Evolutionary conservation across 1,284 basidiomycete species (phyloP).

Genomic region (Hymenochaete sp.): DNA sequence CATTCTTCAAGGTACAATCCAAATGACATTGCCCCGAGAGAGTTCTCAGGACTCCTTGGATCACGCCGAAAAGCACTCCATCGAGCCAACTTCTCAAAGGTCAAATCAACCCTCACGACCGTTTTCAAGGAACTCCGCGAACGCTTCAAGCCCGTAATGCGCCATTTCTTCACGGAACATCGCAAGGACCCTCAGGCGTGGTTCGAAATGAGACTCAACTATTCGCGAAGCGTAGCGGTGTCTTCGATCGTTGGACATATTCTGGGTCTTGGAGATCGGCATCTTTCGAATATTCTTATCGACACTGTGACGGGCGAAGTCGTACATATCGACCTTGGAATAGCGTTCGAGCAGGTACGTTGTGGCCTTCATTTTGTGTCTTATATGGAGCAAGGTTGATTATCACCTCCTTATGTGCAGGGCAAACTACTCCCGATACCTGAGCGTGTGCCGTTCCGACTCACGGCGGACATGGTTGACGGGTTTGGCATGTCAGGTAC

Average conservation of each 20-base stretch:
- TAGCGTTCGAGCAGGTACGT: constrained; percentile 89
- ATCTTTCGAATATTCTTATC: constrained; percentile 87
- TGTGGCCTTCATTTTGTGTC: not conserved
- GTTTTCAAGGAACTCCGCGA: constrained; percentile 47
- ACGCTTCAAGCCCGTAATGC: constrained; percentile 79
- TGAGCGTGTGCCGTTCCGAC: constrained; percentile 89
- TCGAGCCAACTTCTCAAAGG: constrained; percentile 2
- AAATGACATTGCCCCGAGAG: constrained; percentile 24
- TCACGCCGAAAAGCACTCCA: constrained; percentile 19
- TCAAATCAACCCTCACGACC: constrained; percentile 32
- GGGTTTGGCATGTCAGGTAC: constrained; percentile 88
- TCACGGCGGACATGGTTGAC: constrained; percentile 91
- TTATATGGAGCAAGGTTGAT: not conserved
- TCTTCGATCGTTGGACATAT: constrained; percentile 93
- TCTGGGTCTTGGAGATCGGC: constrained; percentile 89
- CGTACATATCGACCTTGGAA: constrained; percentile 92
- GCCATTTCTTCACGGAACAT: constrained; percentile 88
- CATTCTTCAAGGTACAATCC: constrained; percentile 34
- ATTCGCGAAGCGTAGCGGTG: constrained; percentile 86
- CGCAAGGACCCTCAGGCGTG: constrained; percentile 84
- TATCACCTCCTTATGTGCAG: constrained; percentile 31
- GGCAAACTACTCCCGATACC: constrained; percentile 78
- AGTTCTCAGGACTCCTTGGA: constrained; percentile 26
- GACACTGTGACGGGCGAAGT: constrained; percentile 81
- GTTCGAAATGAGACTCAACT: constrained; percentile 90